phyloP scores from a whole-genome alignment of 257 asterid genomes.

The Solanum arcanum region DNA sequence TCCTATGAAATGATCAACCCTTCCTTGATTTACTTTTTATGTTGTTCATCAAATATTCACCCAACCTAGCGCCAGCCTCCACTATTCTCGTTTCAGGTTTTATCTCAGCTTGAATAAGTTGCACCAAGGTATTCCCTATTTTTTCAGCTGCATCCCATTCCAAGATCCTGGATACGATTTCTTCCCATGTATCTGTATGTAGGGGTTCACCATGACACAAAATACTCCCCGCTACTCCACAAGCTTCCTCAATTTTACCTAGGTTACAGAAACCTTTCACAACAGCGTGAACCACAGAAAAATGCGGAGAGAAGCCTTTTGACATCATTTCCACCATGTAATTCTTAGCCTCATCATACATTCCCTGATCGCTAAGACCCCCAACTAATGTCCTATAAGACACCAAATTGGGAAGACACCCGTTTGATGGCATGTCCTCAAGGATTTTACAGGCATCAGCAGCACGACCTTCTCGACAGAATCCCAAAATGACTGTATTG shows the following conservation, averaged over 20 bases:
- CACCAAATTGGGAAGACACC: slow-evolving; percentile 70
- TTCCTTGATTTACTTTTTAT: slow-evolving; percentile 25
- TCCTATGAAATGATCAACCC: slow-evolving; percentile 11
- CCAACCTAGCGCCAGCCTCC: slow-evolving; percentile 55
- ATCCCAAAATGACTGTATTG: slow-evolving; percentile 70
- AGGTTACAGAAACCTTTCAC: slow-evolving; percentile 51
- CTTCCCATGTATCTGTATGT: slow-evolving; percentile 63
- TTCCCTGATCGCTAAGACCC: slow-evolving; percentile 72
- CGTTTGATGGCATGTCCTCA: slow-evolving; percentile 61
- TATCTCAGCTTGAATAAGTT: slow-evolving; percentile 44
- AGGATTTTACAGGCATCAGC: slow-evolving; percentile 84
- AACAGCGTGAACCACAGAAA: slow-evolving; percentile 47
- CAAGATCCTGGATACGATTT: slow-evolving; percentile 44
- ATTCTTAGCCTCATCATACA: slow-evolving; percentile 60
- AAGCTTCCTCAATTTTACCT: slow-evolving; percentile 66
- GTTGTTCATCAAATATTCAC: slow-evolving; percentile 49
- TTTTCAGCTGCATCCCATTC: slow-evolving; percentile 29
- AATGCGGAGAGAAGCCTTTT: slow-evolving; percentile 53
- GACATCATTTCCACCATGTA: slow-evolving; percentile 44
- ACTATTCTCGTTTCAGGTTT: slow-evolving; percentile 48
- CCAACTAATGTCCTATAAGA: slow-evolving; percentile 64
- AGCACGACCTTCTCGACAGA: slow-evolving; percentile 68
- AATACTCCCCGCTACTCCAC: slow-evolving; percentile 39
- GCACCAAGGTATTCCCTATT: slow-evolving; percentile 22
- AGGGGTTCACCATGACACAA: slow-evolving; percentile 44